phyloP scores from a whole-genome alignment of 2,329 filamentous ascomycete genomes.

The Dothideomycetes sp. region DNA sequence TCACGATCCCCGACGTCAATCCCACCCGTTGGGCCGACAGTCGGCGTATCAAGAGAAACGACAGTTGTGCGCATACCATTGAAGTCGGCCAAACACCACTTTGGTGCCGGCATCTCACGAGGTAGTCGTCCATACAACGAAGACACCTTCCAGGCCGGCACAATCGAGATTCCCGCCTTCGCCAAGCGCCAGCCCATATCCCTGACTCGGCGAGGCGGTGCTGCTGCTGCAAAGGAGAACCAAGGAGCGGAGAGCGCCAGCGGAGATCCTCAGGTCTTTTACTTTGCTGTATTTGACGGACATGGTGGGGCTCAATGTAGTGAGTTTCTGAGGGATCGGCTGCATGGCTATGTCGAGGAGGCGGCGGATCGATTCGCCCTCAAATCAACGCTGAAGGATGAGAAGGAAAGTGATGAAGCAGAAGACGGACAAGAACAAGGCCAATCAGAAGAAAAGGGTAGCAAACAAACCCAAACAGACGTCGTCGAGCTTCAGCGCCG shows the following conservation, averaged over 20 bases:
- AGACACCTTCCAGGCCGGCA: constrained; percentile 87
- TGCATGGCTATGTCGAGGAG: constrained; percentile 84
- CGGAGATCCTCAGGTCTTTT: constrained; percentile 93
- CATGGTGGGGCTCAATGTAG: constrained; percentile 87
- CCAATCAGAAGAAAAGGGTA: too few species aligned
- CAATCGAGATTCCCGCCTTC: constrained; percentile 86
- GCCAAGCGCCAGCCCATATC: constrained; percentile 68
- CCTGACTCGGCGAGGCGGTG: constrained; percentile 27
- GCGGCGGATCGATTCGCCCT: constrained; percentile 67
- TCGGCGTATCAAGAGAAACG: constrained; percentile 59
- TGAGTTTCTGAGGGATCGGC: constrained; percentile 68
- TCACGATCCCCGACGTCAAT: constrained; percentile 20
- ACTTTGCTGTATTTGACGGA: constrained; percentile 93
- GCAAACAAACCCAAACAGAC: background rate
- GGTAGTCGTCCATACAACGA: constrained; percentile 86
- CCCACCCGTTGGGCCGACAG: constrained; percentile 41
- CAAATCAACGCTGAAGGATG: constrained; percentile 52
- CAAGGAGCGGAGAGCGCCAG: constrained; percentile 62
- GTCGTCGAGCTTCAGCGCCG: constrained; percentile 58
- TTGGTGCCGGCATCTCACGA: constrained; percentile 66
- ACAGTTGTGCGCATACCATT: constrained; percentile 93
- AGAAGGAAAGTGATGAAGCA: constrained; percentile 6
- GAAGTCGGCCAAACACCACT: constrained; percentile 90
- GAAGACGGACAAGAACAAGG: constrained; percentile 10
- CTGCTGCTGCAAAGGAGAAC: constrained; percentile 9